Evolutionary conservation across 352 stramenopile species (phyloP).

Genomic region (Pythium insidiosum): DNA sequence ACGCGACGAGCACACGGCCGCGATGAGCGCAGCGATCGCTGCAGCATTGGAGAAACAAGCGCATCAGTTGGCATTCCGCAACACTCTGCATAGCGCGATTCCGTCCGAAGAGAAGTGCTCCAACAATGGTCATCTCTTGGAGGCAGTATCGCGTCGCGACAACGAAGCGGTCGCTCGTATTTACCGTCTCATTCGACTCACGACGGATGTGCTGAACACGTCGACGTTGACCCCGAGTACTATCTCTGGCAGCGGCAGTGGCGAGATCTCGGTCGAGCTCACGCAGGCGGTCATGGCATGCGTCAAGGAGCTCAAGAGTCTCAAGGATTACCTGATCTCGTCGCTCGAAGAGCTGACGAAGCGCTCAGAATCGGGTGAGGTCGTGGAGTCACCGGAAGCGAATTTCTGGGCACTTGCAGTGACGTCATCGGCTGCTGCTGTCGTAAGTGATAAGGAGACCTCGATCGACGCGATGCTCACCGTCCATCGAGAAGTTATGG

Average conservation of each 20-base stretch:
- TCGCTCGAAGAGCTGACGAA: conserved; percentile 40
- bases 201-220: conserved; percentile 57
- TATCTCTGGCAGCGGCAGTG: neutral
- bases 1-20: conserved; percentile 1
- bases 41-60: conserved; percentile 31
- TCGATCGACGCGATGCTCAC: no score
- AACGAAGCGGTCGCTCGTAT: conserved; percentile 49
- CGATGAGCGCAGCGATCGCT: neutral
- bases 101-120: conserved; percentile 1
- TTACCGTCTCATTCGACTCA: conserved; percentile 58
- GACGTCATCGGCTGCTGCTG: no score
- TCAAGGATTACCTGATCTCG: conserved; percentile 60
- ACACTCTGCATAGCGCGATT: conserved; percentile 10
- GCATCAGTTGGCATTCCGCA: conserved; percentile 34
- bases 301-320: conserved; percentile 61
- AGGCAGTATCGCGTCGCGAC: conserved; percentile 48
- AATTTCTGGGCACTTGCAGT: no score
- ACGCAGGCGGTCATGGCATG: conserved; percentile 51
- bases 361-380: no score
- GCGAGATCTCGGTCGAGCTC: conserved; percentile 43
- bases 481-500: no score
- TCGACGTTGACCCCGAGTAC: conserved; percentile 13
- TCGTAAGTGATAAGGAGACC: no score
- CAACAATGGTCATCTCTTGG: conserved; percentile 24
- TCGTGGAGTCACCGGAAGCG: no score